Evolutionary conservation across 2,329 filamentous ascomycete genomes (phyloP).

Genomic region (Penicillium sp.): DNA sequence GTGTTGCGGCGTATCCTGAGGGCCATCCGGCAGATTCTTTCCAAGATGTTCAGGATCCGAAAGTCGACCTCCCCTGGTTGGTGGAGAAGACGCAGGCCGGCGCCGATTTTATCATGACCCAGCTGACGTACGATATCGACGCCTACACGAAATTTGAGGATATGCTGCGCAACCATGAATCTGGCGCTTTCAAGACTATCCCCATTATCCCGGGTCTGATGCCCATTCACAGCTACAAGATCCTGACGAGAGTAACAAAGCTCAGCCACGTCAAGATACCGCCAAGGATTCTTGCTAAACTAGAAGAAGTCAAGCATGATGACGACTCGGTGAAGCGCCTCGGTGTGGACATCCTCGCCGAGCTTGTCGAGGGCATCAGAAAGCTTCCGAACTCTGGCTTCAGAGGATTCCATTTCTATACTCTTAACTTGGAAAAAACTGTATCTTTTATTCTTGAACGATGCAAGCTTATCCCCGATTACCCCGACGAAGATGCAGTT

Average conservation of each 20-base stretch:
- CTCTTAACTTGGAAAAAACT: conserved; percentile 92
- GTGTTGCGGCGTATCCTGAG: conserved; percentile 93
- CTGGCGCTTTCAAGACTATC: conserved; percentile 81
- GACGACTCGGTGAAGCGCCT: conserved; percentile 55
- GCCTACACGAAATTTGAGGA: conserved; percentile 83
- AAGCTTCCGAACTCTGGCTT: conserved; percentile 64
- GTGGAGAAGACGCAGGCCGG: conserved; percentile 90
- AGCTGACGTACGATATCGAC: conserved; percentile 90
- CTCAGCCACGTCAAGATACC: conserved; percentile 89
- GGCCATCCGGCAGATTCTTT: conserved; percentile 91
- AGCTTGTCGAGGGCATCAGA: conserved; percentile 81
- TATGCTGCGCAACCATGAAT: conserved; percentile 76
- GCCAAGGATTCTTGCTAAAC: conserved; percentile 67
- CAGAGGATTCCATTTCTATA: conserved; percentile 95
- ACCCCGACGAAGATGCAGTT: conserved; percentile 56
- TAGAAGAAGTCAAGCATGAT: conserved; percentile 53
- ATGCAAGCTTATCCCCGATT: conserved; percentile 75
- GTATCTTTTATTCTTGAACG: conserved; percentile 91
- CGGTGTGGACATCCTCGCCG: conserved; percentile 70
- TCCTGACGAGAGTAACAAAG: conserved; percentile 91
- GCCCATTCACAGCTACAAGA: conserved; percentile 97
- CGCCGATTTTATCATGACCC: conserved; percentile 98
- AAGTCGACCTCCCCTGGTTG: conserved; percentile 79
- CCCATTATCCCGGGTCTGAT: conserved; percentile 94
- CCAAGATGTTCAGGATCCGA: conserved; percentile 73